These are phyloP conservation scores for Ophiocordyceps camponoti-leonardi DNA, from an alignment of 2,329 filamentous ascomycete species.

Conservation along the genomic window DNA sequence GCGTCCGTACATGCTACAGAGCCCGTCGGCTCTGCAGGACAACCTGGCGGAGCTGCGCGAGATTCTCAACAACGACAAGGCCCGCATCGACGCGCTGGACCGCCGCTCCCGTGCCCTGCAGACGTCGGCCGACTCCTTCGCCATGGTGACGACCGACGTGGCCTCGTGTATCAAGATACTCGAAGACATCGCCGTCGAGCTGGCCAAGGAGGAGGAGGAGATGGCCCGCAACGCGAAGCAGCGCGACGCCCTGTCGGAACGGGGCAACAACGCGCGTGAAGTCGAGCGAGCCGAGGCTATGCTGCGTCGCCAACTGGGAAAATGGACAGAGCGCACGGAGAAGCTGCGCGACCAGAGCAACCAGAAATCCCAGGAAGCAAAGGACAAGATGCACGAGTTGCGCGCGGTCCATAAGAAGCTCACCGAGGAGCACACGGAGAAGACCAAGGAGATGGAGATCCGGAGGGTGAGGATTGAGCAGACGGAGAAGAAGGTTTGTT, in stretches of 20 bases:
- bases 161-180: constrained; percentile 76
- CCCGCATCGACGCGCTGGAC: constrained; percentile 76
- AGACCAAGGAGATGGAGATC: constrained; percentile 82
- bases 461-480: constrained; percentile 89
- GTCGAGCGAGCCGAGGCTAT: constrained; percentile 78
- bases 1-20: constrained; percentile 81
- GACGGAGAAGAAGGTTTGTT: constrained; percentile 83
- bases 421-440: constrained; percentile 70
- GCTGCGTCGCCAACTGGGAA: constrained; percentile 65
- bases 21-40: constrained; percentile 65
- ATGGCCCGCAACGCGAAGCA: constrained; percentile 64
- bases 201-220: constrained; percentile 85
- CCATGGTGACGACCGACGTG: constrained; percentile 69
- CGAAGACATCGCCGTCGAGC: constrained; percentile 69
- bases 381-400: constrained; percentile 80
- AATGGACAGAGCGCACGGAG: constrained; percentile 76
- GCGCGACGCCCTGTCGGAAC: constrained; percentile 71
- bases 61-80: constrained; percentile 60
- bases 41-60: constrained; percentile 68
- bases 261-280: constrained; percentile 77
- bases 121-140: constrained; percentile 80
- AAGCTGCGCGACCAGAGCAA: constrained; percentile 65
- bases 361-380: constrained; percentile 65
- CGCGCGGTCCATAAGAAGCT: constrained; percentile 62
- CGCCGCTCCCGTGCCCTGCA: constrained; percentile 76